Percentiles rank a stretch among this genome's conserved stretches.
Evolutionary conservation across 2,329 filamentous ascomycete genomes (phyloP).

Genomic region (Talaromyces amestolkiae): DNA sequence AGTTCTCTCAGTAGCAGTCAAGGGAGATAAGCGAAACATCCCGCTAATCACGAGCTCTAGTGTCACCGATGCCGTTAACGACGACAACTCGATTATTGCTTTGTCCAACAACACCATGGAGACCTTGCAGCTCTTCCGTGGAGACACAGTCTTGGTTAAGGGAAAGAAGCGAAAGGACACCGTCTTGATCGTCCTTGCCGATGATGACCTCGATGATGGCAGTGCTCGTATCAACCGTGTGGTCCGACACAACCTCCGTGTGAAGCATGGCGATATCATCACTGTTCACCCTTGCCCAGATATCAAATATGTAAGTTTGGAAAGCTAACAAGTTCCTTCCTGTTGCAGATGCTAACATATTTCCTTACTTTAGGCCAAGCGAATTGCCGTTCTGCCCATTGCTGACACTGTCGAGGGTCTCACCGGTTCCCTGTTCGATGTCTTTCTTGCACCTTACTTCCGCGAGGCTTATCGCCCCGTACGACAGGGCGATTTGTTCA

Average conservation of each 20-base stretch:
- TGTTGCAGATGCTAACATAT: background rate
- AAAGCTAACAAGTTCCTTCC: no score
- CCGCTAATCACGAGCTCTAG: slow-evolving; percentile 47
- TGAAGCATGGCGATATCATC: slow-evolving; percentile 97
- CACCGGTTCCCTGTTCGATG: slow-evolving; percentile 96
- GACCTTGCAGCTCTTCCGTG: slow-evolving; percentile 94
- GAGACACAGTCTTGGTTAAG: slow-evolving; percentile 95
- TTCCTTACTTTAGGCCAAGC: slow-evolving; percentile 70
- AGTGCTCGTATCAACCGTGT: slow-evolving; percentile 97
- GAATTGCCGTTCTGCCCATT: slow-evolving; percentile 95
- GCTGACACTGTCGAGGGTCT: slow-evolving; percentile 97
- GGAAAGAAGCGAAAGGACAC: slow-evolving; percentile 99
- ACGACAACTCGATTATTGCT: slow-evolving; percentile 99
- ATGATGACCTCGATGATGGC: slow-evolving; percentile 97
- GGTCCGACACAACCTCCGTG: slow-evolving; percentile 94
- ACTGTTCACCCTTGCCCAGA: slow-evolving; percentile 97
- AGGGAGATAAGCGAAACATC: background rate
- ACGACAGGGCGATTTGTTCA: slow-evolving; percentile 96
- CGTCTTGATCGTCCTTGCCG: slow-evolving; percentile 92
- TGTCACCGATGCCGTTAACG: slow-evolving; percentile 96
- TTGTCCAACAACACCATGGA: slow-evolving; percentile 99
- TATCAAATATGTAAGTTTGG: slow-evolving; percentile 94
- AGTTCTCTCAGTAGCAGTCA: slow-evolving; percentile 34
- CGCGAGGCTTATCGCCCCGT: slow-evolving; percentile 97
- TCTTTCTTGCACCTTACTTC: slow-evolving; percentile 99